Evolutionary conservation across 352 stramenopile genomes (phyloP).

Genomic region (Pythium aristosporum): DNA sequence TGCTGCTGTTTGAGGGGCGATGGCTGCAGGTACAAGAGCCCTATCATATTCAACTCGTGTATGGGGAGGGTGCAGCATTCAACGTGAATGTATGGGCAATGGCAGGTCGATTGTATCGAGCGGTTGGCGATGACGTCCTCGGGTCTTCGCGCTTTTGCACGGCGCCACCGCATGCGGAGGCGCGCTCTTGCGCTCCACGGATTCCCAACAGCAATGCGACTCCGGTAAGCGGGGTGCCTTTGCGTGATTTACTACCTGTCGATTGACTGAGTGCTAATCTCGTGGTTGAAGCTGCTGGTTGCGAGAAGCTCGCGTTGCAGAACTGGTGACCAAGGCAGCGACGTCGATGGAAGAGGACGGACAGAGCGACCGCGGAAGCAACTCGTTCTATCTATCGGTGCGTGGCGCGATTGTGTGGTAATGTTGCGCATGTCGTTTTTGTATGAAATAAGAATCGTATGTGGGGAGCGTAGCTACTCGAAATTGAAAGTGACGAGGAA

Average conservation of each 20-base stretch:
- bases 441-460: neutral
- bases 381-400: conserved; percentile 20
- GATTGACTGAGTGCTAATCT: neutral
- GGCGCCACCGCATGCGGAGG: conserved; percentile 15
- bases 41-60: neutral
- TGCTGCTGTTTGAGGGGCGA: conserved; percentile 33
- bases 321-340: conserved; percentile 19
- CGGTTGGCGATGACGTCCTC: conserved; percentile 7
- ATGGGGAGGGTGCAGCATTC: neutral
- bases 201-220: conserved; percentile 2
- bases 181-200: conserved; percentile 13
- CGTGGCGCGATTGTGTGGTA: neutral
- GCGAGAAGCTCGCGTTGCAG: conserved; percentile 11
- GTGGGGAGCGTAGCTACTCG: conserved; percentile 35
- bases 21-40: conserved; percentile 42
- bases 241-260: neutral
- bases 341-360: conserved; percentile 20
- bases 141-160: neutral
- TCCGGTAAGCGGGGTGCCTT: conserved; percentile 1
- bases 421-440: neutral
- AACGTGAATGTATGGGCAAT: neutral
- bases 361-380: neutral
- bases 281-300: conserved; percentile 18
- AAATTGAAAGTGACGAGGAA: conserved; percentile 37
- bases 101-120: conserved; percentile 17